A percentile compares a stretch with the other conserved stretches of the same genome.
phyloP scores from a whole-genome alignment of 257 asterid genomes.

The Ilex aquifolium region DNA sequence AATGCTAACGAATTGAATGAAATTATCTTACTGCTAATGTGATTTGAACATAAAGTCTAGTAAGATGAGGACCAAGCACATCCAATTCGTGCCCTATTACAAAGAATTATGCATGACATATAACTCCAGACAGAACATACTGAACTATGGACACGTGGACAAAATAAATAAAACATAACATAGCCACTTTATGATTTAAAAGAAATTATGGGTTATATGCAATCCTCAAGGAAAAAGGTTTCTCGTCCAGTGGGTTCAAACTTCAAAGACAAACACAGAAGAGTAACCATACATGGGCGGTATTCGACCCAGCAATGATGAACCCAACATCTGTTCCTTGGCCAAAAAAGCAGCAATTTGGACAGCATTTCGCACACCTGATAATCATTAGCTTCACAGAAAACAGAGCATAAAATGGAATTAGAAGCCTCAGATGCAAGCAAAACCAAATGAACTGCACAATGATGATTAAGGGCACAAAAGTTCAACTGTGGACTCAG shows the following conservation, averaged over 20 bases:
- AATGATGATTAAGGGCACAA: no score
- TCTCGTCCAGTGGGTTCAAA: background rate
- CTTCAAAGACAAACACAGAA: slow-evolving; percentile 11
- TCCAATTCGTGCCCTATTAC: no score
- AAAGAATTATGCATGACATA: background rate
- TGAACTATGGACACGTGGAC: background rate
- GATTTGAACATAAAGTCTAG: background rate
- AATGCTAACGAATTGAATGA: background rate
- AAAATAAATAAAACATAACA: background rate
- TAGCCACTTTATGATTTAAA: no score
- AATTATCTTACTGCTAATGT: background rate
- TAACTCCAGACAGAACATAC: background rate
- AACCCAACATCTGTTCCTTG: slow-evolving; percentile 75
- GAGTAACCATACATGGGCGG: slow-evolving; percentile 67
- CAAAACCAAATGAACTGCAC: no score
- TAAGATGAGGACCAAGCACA: no score
- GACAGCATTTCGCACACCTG: slow-evolving; percentile 96
- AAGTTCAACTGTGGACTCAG: no score
- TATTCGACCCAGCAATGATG: slow-evolving; percentile 86
- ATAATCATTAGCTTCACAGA: slow-evolving; percentile 58
- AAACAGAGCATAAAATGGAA: slow-evolving; percentile 33
- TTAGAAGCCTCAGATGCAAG: slow-evolving; percentile 11
- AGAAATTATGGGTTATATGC: no score
- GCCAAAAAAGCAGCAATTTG: slow-evolving; percentile 75
- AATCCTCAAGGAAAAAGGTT: no score